Evolutionary conservation across 108 stramenopile species (phyloP).

Genomic region (Skeletonema marinoi): DNA sequence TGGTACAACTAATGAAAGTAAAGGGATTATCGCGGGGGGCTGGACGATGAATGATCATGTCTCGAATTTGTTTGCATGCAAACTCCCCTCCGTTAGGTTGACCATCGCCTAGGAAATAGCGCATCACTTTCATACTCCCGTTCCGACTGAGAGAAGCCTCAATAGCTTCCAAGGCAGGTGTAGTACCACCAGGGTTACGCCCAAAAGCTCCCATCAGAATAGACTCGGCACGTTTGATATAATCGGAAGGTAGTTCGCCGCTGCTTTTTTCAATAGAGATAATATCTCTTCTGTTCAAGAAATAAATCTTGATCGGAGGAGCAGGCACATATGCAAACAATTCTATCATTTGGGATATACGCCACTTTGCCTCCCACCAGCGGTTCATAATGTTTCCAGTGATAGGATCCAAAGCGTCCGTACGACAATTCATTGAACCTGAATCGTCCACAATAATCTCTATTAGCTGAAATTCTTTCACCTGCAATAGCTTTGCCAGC

Average conservation of each 20-base stretch:
- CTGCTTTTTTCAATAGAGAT: conserved; percentile 26
- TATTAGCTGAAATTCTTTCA: conserved; percentile 42
- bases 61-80: conserved; percentile 48
- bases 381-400: conserved; percentile 30
- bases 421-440: conserved; percentile 42
- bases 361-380: conserved; percentile 51
- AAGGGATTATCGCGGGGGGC: conserved; percentile 52
- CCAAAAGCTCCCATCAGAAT: conserved; percentile 48
- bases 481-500: conserved; percentile 58
- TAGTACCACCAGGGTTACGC: conserved; percentile 38
- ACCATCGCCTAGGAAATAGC: conserved; percentile 63
- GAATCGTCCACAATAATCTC: conserved; percentile 65
- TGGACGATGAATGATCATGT: conserved; percentile 39
- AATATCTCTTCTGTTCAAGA: conserved; percentile 50
- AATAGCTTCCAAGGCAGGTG: conserved; percentile 52
- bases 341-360: conserved; percentile 61
- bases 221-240: conserved; percentile 33
- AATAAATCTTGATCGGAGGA: conserved; percentile 45
- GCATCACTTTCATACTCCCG: conserved; percentile 34
- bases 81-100: conserved; percentile 49
- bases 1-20: conserved; percentile 60
- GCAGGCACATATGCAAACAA: conserved; percentile 57
- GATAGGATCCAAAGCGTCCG: conserved; percentile 39
- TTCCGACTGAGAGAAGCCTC: conserved; percentile 47
- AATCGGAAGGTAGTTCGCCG: conserved; percentile 27